These are phyloP conservation scores for Drosera capensis DNA, from an alignment of 148 eudicot species.

Conservation along the genomic window DNA sequence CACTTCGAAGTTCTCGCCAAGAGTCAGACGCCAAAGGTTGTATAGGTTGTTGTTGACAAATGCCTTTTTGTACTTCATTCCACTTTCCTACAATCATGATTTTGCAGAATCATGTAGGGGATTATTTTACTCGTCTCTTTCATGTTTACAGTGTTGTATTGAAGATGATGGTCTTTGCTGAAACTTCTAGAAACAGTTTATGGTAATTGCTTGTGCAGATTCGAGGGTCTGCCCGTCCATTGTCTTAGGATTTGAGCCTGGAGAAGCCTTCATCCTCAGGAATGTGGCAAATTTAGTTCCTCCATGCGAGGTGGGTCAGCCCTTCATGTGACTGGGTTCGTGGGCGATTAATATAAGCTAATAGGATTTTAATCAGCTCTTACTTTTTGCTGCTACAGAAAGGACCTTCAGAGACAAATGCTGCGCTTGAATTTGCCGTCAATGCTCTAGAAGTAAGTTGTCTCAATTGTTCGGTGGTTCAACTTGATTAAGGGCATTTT, in stretches of 20 bases:
- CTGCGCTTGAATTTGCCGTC: conserved; percentile 91
- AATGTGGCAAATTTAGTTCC: conserved; percentile 92
- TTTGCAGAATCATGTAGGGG: neutral
- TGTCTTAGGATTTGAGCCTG: conserved; percentile 82
- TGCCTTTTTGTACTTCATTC: neutral
- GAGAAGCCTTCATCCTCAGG: conserved; percentile 80
- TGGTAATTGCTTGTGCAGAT: conserved; percentile 96
- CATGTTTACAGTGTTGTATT: conserved; percentile 8
- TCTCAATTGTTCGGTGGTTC: no score
- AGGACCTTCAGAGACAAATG: conserved; percentile 92
- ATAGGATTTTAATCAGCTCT: no score
- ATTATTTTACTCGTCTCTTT: neutral
- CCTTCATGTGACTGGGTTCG: conserved; percentile 2
- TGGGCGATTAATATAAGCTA: no score
- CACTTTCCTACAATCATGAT: neutral
- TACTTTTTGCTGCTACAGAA: conserved; percentile 24
- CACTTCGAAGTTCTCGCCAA: conserved; percentile 56
- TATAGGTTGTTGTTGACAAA: neutral
- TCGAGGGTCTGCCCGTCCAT: conserved; percentile 89
- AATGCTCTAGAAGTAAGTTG: conserved; percentile 62
- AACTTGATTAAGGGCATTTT: no score
- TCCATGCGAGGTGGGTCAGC: conserved; percentile 44
- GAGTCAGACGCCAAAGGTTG: conserved; percentile 70
- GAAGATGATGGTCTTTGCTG: conserved; percentile 15
- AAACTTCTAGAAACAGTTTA: conserved; percentile 48